Base-by-base conservation (phyloP, 2,329 filamentous ascomycete genomes). In the Penicillium sp. region DNA sequence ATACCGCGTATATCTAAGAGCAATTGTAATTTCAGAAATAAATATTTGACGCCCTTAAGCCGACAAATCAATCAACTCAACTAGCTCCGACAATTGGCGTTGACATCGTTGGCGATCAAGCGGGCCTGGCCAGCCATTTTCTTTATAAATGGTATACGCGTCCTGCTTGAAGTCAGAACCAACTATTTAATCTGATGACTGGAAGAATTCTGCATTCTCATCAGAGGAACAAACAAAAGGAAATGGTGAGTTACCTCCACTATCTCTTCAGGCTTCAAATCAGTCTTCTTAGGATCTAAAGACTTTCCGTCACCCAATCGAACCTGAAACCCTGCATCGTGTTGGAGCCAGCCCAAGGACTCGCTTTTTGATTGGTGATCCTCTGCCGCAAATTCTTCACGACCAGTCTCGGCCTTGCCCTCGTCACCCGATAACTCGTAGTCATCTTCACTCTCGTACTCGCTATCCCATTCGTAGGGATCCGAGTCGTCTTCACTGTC, bases 391-490 rank as follows among this genome's bases (percentile, higher is more conserved):
- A 30, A n/a, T 21, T 23, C 43, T 14, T 24, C 43, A 20, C 45
- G 21, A 20, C n/a, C 30, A 24, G 20, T n/a, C 20, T 20, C 18
- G 23, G 24, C 42, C 3, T 20, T 3, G 21, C 26, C 50, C 26
- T 48, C 50, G n/a, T 51, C 23, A 12, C 20, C 26, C 11, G 56
- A 52, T 20, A 45, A 11, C 1, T 53, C 45, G 11, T 57, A 47
- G 4, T 47, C 43, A 16, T 21, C 50, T 45, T 50, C 55, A 38
- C 55, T 57, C n/a, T 50, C 55, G 23, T 57, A 57, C 21, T 57
- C 55, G 12, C 55, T 50, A 24, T 57, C 50, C 35, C 28, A 57
- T 42, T 57, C 55, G 21, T 57, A 57, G 8, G 51, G 51, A 21
- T 42, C 28, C 12, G 28, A 33, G 6, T 33, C 40, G 5, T 42